Conservation (phyloP, 2,329 filamentous ascomycete genomes). For the Epichloe sibirici region DNA sequence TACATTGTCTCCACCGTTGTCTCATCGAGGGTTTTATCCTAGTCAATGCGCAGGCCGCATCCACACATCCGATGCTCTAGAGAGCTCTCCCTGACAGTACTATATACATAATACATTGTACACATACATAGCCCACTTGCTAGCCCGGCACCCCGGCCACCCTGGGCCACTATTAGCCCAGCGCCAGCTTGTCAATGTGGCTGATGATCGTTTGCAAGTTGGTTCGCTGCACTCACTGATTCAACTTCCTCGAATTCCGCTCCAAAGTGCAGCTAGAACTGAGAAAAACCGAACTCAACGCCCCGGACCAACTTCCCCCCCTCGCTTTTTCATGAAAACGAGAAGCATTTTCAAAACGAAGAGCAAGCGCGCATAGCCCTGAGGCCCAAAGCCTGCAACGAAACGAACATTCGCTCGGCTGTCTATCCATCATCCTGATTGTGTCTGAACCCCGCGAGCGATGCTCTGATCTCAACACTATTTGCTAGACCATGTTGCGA, state of each 20-base stretch:
- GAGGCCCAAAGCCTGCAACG: neutral
- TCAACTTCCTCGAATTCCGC: neutral
- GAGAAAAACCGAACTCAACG: neutral
- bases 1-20: no score
- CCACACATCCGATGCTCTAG: no score
- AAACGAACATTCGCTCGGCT: neutral
- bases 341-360: neutral
- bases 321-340: no score
- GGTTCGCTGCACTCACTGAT: neutral
- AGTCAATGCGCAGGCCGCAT: no score
- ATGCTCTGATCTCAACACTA: neutral
- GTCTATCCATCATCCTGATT: neutral
- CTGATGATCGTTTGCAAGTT: neutral
- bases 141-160: no score
- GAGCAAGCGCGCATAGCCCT: neutral
- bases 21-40: no score
- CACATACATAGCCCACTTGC: no score
- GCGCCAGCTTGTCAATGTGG: neutral
- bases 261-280: neutral
- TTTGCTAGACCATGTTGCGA: constrained; percentile 19
- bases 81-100: no score
- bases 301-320: neutral
- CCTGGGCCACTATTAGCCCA: neutral
- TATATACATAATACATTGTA: no score
- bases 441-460: neutral